phyloP scores from a whole-genome alignment of 2,329 filamentous ascomycete species.

The Xylaria sp. region DNA sequence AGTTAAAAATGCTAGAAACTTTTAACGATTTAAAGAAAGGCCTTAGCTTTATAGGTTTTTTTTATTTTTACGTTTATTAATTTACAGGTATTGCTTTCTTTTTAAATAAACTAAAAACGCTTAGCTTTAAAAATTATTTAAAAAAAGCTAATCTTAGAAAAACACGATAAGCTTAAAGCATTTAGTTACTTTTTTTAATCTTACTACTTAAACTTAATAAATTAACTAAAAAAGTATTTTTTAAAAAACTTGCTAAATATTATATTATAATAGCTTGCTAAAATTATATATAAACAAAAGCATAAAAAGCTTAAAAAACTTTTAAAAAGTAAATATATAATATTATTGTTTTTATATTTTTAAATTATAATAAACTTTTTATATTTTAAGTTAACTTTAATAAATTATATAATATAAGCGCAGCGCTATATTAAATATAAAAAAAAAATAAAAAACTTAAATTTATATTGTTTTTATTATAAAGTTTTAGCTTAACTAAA shows the following conservation, averaged over 20 bases:
- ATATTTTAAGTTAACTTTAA: slow-evolving; percentile 3
- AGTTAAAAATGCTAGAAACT: too few species aligned
- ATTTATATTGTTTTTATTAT: slow-evolving; percentile 5
- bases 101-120: slow-evolving; percentile 2
- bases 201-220: background rate
- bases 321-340: slow-evolving; percentile 14
- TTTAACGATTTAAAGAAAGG: too few species aligned
- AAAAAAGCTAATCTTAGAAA: slow-evolving; percentile 9
- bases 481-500: background rate
- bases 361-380: slow-evolving; percentile 1
- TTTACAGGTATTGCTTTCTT: background rate
- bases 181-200: background rate
- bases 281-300: background rate
- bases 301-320: slow-evolving; percentile 6
- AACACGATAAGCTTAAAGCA: background rate
- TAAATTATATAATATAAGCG: background rate
- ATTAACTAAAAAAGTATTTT: background rate
- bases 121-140: slow-evolving; percentile 15
- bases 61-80: background rate
- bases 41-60: too few species aligned
- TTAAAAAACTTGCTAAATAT: background rate
- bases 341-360: background rate
- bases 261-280: background rate
- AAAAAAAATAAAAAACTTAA: background rate
- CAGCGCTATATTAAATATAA: background rate